Percentiles rank a stretch among this genome's conserved stretches.
Evolutionary conservation across 73 alveolate species (phyloP).

Genomic region (Symbiodinium natans): DNA sequence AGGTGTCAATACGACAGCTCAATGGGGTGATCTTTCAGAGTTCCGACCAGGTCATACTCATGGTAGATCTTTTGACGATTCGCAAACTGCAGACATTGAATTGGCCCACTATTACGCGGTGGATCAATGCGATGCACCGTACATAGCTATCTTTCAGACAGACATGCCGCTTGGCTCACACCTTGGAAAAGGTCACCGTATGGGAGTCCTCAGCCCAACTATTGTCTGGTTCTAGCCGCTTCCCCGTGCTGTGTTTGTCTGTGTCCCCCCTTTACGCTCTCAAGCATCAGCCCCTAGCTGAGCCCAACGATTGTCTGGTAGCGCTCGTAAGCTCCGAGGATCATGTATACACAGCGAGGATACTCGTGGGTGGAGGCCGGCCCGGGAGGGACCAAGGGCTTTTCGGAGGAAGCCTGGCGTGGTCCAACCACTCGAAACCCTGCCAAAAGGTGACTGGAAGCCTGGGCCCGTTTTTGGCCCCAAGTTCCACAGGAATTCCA

Average conservation of each 20-base stretch:
- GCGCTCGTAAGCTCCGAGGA: background rate
- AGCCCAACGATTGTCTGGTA: conserved; percentile 6
- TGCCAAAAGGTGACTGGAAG: too few relatives aligned
- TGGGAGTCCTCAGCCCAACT: background rate
- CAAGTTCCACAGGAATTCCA: too few relatives aligned
- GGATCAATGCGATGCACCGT: conserved; percentile 45
- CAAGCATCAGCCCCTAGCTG: too few relatives aligned
- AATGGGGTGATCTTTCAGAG: background rate
- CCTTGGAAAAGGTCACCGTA: background rate
- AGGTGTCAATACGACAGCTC: conserved; percentile 66
- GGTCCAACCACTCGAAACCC: too few relatives aligned
- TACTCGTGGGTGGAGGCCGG: background rate
- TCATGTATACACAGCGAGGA: background rate
- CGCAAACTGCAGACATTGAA: conserved; percentile 29
- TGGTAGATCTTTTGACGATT: conserved; percentile 56
- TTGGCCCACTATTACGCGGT: conserved; percentile 65
- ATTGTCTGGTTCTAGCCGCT: background rate
- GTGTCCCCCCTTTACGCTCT: background rate
- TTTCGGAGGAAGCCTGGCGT: too few relatives aligned
- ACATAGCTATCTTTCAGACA: conserved; percentile 9
- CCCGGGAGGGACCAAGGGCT: too few relatives aligned
- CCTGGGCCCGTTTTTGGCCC: too few relatives aligned
- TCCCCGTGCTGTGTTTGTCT: background rate
- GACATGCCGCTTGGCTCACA: conserved; percentile 16
- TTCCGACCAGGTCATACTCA: conserved; percentile 16